Conservation (phyloP, 805 yeast genomes). For the Spathaspora boniae region DNA sequence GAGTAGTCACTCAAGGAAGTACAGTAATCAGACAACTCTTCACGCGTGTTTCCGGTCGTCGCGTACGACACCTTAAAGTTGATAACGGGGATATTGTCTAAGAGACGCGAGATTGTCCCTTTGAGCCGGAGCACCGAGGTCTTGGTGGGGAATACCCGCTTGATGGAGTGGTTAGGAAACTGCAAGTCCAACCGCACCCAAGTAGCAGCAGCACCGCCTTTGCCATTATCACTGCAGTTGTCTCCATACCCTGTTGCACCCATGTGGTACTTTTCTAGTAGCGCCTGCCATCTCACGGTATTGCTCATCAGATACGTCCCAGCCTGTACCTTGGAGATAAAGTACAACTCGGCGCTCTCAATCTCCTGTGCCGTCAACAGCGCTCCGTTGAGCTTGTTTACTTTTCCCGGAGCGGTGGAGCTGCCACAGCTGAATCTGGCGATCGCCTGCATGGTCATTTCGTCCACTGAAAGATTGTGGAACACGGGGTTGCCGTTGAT, state of each 20-base stretch:
- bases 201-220: conserved; percentile 9
- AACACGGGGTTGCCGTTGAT: conserved; percentile 54
- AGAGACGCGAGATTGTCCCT: conserved; percentile 25
- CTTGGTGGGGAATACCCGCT: conserved; percentile 11
- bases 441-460: conserved; percentile 36
- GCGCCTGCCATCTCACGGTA: conserved; percentile 39
- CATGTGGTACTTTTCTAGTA: conserved; percentile 31
- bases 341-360: conserved; percentile 64
- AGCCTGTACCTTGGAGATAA: conserved; percentile 48
- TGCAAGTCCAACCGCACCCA: conserved; percentile 2
- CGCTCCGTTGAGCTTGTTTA: conserved; percentile 54
- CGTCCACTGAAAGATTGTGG: conserved; percentile 19
- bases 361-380: conserved; percentile 45
- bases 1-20: conserved; percentile 21
- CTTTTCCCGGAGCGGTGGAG: conserved; percentile 14
- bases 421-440: conserved; percentile 35
- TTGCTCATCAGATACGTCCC: conserved; percentile 19
- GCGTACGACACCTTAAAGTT: conserved; percentile 24
- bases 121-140: conserved; percentile 32
- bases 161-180: neutral
- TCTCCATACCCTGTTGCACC: neutral
- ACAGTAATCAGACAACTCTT: conserved; percentile 27
- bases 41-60: conserved; percentile 14
- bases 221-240: no score
- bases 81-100: conserved; percentile 16